These are phyloP conservation scores for Ceratobasidium sp. DNA, from an alignment of 1,284 basidiomycete genomes.

Conservation along the genomic window DNA sequence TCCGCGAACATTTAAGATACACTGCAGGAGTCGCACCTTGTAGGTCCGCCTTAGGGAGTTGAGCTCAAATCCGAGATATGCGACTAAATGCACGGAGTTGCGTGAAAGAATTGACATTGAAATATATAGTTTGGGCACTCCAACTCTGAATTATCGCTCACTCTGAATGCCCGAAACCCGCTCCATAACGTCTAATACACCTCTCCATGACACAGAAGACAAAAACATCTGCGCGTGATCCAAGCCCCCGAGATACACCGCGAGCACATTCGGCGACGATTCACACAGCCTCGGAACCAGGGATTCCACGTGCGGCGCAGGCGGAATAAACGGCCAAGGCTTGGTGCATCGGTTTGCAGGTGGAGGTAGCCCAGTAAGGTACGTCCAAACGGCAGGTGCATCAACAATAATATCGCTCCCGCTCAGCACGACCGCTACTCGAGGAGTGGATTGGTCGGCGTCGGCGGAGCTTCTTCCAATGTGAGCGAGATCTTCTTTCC, in stretches of 20 bases:
- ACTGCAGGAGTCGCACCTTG: no score
- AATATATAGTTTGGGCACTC: no score
- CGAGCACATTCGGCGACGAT: neutral
- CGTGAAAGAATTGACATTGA: neutral
- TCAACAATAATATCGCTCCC: conserved; percentile 73
- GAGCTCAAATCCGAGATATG: no score
- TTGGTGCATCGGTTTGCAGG: neutral
- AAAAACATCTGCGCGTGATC: conserved; percentile 42
- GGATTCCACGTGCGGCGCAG: conserved; percentile 8
- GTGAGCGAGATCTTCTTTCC: conserved; percentile 67
- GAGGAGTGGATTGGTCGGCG: conserved; percentile 37
- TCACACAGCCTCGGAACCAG: conserved; percentile 1
- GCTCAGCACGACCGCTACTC: conserved; percentile 64
- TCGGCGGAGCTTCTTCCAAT: no score
- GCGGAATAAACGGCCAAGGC: conserved; percentile 28
- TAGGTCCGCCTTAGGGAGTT: no score
- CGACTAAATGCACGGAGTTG: no score
- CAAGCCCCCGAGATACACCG: conserved; percentile 23
- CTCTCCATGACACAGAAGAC: neutral
- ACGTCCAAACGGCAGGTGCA: conserved; percentile 63
- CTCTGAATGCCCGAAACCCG: neutral
- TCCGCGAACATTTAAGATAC: no score
- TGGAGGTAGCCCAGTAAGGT: conserved; percentile 62
- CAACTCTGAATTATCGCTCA: no score
- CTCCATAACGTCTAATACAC: conserved; percentile 13